Percentiles rank a stretch among this genome's conserved stretches.
Evolutionary conservation across 2,329 filamentous ascomycete genomes (phyloP).

Genomic region (Madurella mycetomatis): DNA sequence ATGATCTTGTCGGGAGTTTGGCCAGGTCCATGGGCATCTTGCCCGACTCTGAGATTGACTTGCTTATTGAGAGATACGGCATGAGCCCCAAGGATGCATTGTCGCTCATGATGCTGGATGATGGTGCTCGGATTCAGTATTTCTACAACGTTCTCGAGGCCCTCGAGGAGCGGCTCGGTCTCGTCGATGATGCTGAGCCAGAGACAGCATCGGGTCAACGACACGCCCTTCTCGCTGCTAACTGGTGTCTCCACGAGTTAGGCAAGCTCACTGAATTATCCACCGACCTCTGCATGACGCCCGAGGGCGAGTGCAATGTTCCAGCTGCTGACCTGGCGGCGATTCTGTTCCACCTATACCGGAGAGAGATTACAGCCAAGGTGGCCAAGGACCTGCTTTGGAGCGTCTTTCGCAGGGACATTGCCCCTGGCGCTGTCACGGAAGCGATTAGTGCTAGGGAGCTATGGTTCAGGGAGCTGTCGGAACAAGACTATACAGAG

Average conservation of each 20-base stretch:
- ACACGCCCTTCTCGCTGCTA: constrained; percentile 48
- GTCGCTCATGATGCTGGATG: constrained; percentile 71
- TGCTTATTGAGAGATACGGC: constrained; percentile 59
- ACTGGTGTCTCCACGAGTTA: constrained; percentile 72
- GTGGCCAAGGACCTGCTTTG: constrained; percentile 57
- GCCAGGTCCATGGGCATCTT: constrained; percentile 59
- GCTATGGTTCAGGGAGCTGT: constrained; percentile 53
- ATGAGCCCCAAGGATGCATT: constrained; percentile 79
- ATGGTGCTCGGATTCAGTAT: constrained; percentile 76
- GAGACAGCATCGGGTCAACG: constrained; percentile 20
- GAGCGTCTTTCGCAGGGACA: constrained; percentile 45
- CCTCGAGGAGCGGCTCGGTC: constrained; percentile 32
- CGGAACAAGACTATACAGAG: constrained; percentile 42
- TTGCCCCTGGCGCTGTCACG: constrained; percentile 36
- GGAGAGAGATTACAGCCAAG: constrained; percentile 48
- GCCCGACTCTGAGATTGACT: constrained; percentile 65
- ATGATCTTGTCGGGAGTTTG: constrained; percentile 64
- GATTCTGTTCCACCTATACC: constrained; percentile 46
- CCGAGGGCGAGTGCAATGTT: constrained; percentile 47
- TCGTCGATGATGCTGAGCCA: constrained; percentile 12
- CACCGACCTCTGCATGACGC: constrained; percentile 32
- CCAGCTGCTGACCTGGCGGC: constrained; percentile 46
- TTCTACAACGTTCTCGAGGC: constrained; percentile 63
- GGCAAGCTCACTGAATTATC: constrained; percentile 59
- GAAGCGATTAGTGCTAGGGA: constrained; percentile 43